phyloP scores from a whole-genome alignment of 441 rosid species.

The Populus hybrid region DNA sequence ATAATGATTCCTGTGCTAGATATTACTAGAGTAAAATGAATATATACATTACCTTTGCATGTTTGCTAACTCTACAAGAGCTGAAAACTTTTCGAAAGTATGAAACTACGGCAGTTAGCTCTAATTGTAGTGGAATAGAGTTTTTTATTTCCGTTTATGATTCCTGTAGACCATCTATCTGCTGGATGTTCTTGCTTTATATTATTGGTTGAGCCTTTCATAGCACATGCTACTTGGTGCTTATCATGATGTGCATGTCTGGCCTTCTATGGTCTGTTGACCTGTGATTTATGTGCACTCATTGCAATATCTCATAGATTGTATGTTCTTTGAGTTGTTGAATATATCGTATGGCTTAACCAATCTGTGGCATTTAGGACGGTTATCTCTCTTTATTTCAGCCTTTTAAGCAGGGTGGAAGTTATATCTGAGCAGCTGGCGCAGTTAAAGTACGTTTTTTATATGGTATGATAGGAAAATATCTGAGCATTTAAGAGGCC shows the following conservation, averaged over 20 bases:
- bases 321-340: conserved; percentile 19
- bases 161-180: background rate
- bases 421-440: conserved; percentile 75
- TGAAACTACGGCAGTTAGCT: background rate
- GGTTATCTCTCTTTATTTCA: conserved; percentile 59
- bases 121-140: background rate
- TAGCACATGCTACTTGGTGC: background rate
- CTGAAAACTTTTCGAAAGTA: background rate
- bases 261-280: background rate
- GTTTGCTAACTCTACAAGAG: background rate
- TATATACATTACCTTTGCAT: no score
- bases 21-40: background rate
- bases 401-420: conserved; percentile 78
- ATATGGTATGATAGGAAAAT: conserved; percentile 87
- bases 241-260: background rate
- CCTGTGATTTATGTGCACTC: background rate
- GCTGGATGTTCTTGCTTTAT: background rate
- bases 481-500: conserved; percentile 47
- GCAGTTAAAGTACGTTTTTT: conserved; percentile 50
- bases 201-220: background rate
- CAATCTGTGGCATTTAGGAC: conserved; percentile 53
- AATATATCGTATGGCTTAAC: conserved; percentile 43
- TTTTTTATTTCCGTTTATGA: background rate
- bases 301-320: conserved; percentile 12
- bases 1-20: background rate